A percentile compares a stretch with the other conserved stretches of the same genome.
Evolutionary conservation across 371 early-diverging fungal species (phyloP).

Genomic region (Parasitella parasitica): DNA sequence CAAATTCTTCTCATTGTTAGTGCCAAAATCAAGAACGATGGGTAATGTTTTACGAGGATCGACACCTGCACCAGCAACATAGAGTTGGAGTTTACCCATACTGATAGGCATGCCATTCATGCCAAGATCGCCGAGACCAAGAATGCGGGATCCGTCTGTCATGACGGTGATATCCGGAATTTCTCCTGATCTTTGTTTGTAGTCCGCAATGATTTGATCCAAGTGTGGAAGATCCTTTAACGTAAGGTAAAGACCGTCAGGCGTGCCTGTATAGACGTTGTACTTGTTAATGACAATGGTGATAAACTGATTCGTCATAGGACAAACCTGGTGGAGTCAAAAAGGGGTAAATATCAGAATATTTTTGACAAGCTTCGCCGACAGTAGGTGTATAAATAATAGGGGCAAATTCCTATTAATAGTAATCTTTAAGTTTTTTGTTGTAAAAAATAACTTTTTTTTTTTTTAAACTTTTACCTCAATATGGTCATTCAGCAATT

Average conservation of each 20-base stretch:
- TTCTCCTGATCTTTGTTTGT: conserved; percentile 33
- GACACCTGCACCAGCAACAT: conserved; percentile 88
- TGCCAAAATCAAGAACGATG: conserved; percentile 88
- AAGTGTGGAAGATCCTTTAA: conserved; percentile 71
- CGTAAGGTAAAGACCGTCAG: conserved; percentile 87
- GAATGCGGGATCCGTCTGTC: conserved; percentile 90
- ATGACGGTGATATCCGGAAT: conserved; percentile 83
- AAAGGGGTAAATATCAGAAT: conserved; percentile 85
- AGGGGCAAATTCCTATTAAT: conserved; percentile 66
- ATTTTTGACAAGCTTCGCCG: conserved; percentile 86
- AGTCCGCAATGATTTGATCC: conserved; percentile 72
- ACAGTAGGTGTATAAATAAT: conserved; percentile 93
- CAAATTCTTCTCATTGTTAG: conserved; percentile 74
- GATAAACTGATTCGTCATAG: neutral
- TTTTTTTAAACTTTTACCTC: conserved; percentile 44
- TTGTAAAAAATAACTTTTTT: neutral
- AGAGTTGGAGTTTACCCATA: conserved; percentile 88
- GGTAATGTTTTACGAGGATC: conserved; percentile 86
- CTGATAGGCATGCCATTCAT: conserved; percentile 92
- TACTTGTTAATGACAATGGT: neutral
- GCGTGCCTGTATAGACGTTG: conserved; percentile 40
- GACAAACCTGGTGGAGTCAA: conserved; percentile 65
- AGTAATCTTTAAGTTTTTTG: neutral
- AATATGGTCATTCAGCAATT: conserved; percentile 70
- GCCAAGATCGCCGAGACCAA: conserved; percentile 92